These are phyloP conservation scores for Lachnellula cervina DNA, from an alignment of 2,329 filamentous ascomycete species.

Conservation along the genomic window DNA sequence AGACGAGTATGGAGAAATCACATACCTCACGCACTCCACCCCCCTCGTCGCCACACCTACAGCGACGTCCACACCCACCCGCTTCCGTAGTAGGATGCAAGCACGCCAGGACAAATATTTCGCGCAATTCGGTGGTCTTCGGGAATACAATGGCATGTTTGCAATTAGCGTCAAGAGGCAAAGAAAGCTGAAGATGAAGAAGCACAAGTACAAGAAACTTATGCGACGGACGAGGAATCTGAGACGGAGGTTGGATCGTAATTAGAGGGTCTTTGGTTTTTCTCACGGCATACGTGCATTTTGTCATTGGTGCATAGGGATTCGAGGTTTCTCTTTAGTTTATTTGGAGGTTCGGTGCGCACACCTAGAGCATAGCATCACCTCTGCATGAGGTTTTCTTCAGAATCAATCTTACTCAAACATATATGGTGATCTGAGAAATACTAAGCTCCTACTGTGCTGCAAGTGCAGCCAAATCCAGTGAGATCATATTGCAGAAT, in stretches of 20 bases:
- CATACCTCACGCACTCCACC: conserved; percentile 57
- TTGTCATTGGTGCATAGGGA: conserved; percentile 12
- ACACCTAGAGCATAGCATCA: conserved; percentile 12
- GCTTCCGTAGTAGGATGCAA: conserved; percentile 68
- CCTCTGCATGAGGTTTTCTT: conserved; percentile 12
- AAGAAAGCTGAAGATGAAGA: conserved; percentile 98
- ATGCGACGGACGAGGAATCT: conserved; percentile 87
- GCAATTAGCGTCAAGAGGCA: conserved; percentile 90
- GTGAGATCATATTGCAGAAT: neutral
- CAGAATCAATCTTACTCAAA: neutral
- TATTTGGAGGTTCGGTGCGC: conserved; percentile 3
- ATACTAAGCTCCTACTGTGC: neutral
- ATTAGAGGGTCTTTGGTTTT: conserved; percentile 22
- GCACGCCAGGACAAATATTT: conserved; percentile 56
- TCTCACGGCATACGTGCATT: conserved; percentile 5
- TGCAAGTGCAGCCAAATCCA: neutral
- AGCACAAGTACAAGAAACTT: conserved; percentile 99
- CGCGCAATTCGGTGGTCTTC: conserved; percentile 35
- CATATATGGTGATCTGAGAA: neutral
- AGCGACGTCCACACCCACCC: conserved; percentile 27
- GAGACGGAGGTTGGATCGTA: conserved; percentile 60
- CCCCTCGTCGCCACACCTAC: conserved; percentile 43
- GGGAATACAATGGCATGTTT: conserved; percentile 56
- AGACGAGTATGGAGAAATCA: conserved; percentile 54
- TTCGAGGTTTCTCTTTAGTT: neutral